These are phyloP conservation scores for Botrytis hyacinthi DNA, from an alignment of 2,329 filamentous ascomycete species.

Conservation along the genomic window DNA sequence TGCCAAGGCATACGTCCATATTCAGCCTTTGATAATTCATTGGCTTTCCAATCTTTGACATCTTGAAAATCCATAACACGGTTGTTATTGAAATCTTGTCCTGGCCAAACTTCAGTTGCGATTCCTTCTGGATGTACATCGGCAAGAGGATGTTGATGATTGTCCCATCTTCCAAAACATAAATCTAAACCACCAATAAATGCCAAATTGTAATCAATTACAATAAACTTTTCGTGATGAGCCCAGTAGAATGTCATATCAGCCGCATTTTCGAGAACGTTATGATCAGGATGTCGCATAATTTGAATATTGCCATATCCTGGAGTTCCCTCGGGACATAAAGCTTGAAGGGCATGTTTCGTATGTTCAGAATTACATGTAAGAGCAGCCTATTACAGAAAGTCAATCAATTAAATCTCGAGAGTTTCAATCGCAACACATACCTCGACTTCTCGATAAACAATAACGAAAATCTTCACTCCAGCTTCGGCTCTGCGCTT, in stretches of 20 bases:
- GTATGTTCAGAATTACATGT: conserved; percentile 94
- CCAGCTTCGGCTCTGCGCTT: conserved; percentile 88
- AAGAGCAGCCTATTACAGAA: conserved; percentile 64
- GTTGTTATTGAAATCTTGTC: conserved; percentile 98
- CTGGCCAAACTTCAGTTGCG: conserved; percentile 82
- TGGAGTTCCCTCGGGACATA: conserved; percentile 78
- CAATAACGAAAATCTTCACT: conserved; percentile 89
- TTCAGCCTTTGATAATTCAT: conserved; percentile 87
- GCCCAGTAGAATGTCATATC: conserved; percentile 99
- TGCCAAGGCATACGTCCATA: conserved; percentile 98
- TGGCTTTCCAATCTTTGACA: conserved; percentile 88
- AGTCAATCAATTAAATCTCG: conserved; percentile 19
- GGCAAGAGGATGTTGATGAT: conserved; percentile 76
- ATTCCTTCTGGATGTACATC: conserved; percentile 86
- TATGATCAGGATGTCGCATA: conserved; percentile 92
- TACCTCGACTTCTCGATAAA: conserved; percentile 72
- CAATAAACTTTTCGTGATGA: conserved; percentile 96
- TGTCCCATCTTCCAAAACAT: conserved; percentile 95
- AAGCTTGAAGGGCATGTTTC: conserved; percentile 74
- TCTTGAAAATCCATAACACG: conserved; percentile 92
- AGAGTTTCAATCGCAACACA: not conserved
- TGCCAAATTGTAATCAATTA: conserved; percentile 85
- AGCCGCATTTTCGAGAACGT: conserved; percentile 85
- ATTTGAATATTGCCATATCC: conserved; percentile 86
- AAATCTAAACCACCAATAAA: conserved; percentile 94